Evolutionary conservation across 2,329 filamentous ascomycete genomes (phyloP), one percentile per base, ranked within the genome.

Genomic region (Xylaria sp.): DNA sequence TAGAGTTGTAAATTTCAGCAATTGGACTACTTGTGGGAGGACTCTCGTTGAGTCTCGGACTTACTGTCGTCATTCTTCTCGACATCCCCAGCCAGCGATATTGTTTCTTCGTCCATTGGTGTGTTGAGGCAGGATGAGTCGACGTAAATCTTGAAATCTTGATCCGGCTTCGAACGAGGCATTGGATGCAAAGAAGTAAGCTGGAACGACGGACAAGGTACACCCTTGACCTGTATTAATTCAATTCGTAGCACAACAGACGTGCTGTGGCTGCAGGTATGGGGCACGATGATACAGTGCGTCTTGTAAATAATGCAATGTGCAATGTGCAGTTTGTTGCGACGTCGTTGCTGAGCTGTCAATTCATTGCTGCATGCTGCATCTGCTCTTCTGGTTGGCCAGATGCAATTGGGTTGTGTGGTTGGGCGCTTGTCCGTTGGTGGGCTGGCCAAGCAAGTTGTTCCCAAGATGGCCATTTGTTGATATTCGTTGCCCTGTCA

Each of bases 101-200:
- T 62, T 46, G 66, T 72, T 38, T 78, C 74, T 67, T 83, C 80
- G 73, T 82, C 79, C 78, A 83, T 82, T 65, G 79, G 78, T 49
- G 78, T 79, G 74, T 77, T 81, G 63, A 82, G 56, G 73, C 82
- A 85, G 63, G 82, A 84, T 51, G 77, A 75, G 74, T 87, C 84
- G 74, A 84, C 79, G 79, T 83, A 82, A 71, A 84, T 86, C 9
- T 84, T 77, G 69, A 86, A 85, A 71, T 85, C 80, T 72, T 79
- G 72, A 68, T 83, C 80, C 23, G 72, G 70, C 57, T 71, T 75
- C 65, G 70, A 70, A 70, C 70, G 73, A 70, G 75, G 72, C 73
- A 78, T 77, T 66, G 36, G 66, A 54, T 48, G 56, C 42, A 31
- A 66, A 63, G 40, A 68, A 59, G 38, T 49, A 63, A 54, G 46